These are phyloP conservation scores for Phialophora chinensis DNA, from an alignment of 2,329 filamentous ascomycete genomes.

Conservation along the genomic window DNA sequence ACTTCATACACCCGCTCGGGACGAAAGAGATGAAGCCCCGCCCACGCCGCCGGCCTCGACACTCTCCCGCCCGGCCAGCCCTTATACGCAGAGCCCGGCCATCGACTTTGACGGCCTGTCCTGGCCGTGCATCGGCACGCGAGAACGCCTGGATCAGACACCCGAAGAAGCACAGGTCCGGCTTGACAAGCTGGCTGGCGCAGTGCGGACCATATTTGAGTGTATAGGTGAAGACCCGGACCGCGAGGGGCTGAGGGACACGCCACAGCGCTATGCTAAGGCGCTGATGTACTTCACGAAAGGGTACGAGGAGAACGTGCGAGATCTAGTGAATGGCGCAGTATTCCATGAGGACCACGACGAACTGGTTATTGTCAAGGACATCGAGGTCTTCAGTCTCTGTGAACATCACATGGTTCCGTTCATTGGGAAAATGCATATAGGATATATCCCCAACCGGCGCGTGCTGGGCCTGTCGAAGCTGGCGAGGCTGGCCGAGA, in stretches of 20 bases:
- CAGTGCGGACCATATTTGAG: constrained; percentile 68
- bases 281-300: constrained; percentile 96
- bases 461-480: constrained; percentile 95
- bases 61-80: constrained; percentile 56
- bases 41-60: constrained; percentile 60
- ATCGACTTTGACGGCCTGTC: constrained; percentile 60
- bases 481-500: constrained; percentile 91
- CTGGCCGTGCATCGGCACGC: constrained; percentile 58
- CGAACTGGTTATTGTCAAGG: constrained; percentile 96
- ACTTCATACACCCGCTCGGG: constrained; percentile 58
- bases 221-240: constrained; percentile 71
- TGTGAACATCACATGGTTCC: constrained; percentile 98
- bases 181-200: constrained; percentile 66
- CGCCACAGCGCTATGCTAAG: constrained; percentile 87
- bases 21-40: constrained; percentile 58
- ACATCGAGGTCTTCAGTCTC: constrained; percentile 91
- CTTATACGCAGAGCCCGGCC: constrained; percentile 56
- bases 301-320: constrained; percentile 93
- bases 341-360: constrained; percentile 97
- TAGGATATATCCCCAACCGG: constrained; percentile 92
- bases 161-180: constrained; percentile 64
- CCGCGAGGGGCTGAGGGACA: constrained; percentile 67
- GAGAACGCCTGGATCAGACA: constrained; percentile 61
- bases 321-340: constrained; percentile 88
- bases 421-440: constrained; percentile 98